Conservation (phyloP, 2,329 filamentous ascomycete genomes). For the Ophiostoma perfectum region DNA sequence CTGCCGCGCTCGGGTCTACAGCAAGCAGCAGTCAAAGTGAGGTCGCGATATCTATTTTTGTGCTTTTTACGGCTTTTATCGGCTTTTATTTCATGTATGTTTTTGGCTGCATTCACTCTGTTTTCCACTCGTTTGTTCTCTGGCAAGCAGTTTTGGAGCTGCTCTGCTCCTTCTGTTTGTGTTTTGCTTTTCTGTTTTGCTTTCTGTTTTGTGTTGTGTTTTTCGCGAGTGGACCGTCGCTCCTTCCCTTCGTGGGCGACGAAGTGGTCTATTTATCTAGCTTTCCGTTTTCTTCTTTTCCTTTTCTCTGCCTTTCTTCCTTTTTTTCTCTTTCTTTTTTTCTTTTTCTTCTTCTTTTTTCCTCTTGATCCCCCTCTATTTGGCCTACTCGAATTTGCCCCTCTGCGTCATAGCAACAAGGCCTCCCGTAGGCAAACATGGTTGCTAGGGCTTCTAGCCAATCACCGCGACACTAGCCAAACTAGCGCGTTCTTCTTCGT, state of each 20-base stretch:
- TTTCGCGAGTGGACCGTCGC: neutral
- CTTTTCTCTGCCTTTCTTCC: too few species aligned
- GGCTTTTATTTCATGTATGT: neutral
- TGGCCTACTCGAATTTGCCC: neutral
- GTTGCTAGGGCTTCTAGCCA: slow-evolving; percentile 11
- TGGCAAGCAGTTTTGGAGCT: neutral
- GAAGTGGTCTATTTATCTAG: too few species aligned
- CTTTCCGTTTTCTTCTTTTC: too few species aligned
- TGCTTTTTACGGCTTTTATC: neutral
- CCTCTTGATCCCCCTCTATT: slow-evolving; percentile 7
- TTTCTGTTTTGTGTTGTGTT: slow-evolving; percentile 2
- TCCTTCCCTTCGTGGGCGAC: neutral
- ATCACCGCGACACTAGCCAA: neutral
- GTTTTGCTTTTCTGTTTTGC: neutral
- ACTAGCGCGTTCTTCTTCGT: slow-evolving; percentile 9
- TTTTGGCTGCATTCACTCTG: neutral
- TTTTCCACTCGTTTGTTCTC: too few species aligned
- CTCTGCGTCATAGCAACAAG: slow-evolving; percentile 15
- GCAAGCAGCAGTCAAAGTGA: too few species aligned
- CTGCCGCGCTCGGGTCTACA: too few species aligned
- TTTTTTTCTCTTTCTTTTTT: too few species aligned
- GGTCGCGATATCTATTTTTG: too few species aligned
- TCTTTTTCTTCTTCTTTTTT: neutral
- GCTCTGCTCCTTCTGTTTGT: neutral
- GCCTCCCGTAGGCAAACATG: slow-evolving; percentile 9